Conservation (phyloP, 257 asterid genomes). For the Ligustrum vulgare region DNA sequence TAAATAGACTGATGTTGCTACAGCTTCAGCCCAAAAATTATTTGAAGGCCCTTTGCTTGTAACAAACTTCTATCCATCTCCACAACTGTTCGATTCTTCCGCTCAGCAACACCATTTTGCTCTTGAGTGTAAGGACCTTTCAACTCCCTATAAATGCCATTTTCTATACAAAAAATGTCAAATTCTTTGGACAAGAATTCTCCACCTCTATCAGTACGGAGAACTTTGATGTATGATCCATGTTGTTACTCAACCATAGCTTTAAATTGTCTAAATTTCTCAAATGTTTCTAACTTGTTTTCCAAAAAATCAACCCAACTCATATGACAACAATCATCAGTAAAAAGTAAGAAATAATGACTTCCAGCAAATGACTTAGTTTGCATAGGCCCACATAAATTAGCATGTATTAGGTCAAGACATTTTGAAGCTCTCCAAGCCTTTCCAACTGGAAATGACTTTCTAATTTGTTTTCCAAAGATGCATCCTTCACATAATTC, state of each 20-base stretch:
- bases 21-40: not conserved
- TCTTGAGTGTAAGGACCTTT: no score
- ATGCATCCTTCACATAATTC: not conserved
- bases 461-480: no score
- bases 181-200: not conserved
- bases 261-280: slow-evolving; percentile 2
- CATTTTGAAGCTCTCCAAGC: no score
- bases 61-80: not conserved
- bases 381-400: not conserved
- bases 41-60: not conserved
- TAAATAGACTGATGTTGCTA: not conserved
- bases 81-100: not conserved
- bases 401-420: no score
- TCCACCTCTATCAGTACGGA: not conserved
- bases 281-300: slow-evolving; percentile 4
- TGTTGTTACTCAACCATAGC: not conserved
- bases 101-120: no score
- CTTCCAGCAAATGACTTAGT: not conserved
- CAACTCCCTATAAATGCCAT: no score
- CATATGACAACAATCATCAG: slow-evolving; percentile 9
- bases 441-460: no score
- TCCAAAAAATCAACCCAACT: slow-evolving; percentile 18
- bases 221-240: not conserved
- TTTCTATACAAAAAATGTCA: no score
- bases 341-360: not conserved